phyloP scores from a whole-genome alignment of 805 yeast species.

The Barnettozyma vustinii region DNA sequence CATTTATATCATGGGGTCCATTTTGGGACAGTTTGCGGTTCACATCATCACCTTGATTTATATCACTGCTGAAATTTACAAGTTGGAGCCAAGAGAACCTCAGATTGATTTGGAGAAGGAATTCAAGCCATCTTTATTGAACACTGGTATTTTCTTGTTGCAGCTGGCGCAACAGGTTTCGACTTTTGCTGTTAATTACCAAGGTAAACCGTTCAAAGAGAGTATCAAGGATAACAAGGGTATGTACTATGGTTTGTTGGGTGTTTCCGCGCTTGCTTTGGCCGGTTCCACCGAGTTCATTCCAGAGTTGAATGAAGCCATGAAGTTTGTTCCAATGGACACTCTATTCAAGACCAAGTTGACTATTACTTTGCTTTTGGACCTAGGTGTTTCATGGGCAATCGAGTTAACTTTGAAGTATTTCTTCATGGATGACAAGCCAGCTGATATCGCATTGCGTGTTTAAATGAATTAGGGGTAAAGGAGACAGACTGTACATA shows the following conservation, averaged over 20 bases:
- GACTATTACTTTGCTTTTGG: conserved; percentile 66
- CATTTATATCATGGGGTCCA: conserved; percentile 94
- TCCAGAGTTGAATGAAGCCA: conserved; percentile 89
- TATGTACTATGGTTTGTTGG: conserved; percentile 92
- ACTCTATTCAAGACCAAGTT: conserved; percentile 68
- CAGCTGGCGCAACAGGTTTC: conserved; percentile 96
- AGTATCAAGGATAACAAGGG: conserved; percentile 86
- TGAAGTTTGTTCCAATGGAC: conserved; percentile 88
- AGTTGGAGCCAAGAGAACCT: conserved; percentile 89
- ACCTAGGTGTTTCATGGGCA: conserved; percentile 69
- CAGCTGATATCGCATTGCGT: conserved; percentile 79
- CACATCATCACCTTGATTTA: conserved; percentile 81
- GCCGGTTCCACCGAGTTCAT: conserved; percentile 91
- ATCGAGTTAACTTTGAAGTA: conserved; percentile 78
- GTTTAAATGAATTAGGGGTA: conserved; percentile 4
- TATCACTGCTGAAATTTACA: conserved; percentile 77
- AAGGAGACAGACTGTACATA: not conserved
- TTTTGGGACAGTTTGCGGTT: conserved; percentile 91
- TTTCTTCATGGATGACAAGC: conserved; percentile 84
- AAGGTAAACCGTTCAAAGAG: conserved; percentile 95
- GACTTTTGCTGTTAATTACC: conserved; percentile 95
- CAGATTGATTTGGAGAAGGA: conserved; percentile 84
- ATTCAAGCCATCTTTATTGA: conserved; percentile 83
- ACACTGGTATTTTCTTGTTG: conserved; percentile 91
- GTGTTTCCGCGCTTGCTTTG: conserved; percentile 83